Evolutionary conservation across 2,329 filamentous ascomycete species (phyloP), one percentile per base, ranked within the genome.

Genomic region (Stagonosporopsis tanaceti): DNA sequence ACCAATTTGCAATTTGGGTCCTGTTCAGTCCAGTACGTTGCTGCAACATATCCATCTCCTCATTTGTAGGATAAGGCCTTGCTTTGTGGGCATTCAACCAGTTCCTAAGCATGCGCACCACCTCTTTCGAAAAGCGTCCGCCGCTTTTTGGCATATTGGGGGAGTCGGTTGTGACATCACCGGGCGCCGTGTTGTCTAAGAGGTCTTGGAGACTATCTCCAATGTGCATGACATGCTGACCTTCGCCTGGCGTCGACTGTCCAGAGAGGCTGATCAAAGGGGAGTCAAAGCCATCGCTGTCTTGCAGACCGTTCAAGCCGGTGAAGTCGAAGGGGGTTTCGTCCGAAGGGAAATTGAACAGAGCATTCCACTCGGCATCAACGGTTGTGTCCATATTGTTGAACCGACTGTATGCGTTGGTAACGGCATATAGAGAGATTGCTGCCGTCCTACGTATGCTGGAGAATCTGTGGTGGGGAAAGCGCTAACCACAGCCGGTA

Each of bases 1-100:
- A 70, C 69, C 69, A 72, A 8, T 69, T 72, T 4, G 63, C 57
- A 2, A 72, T 62, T 14, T 72, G 69, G 1, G 61, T 62, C 34
- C 61, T 66, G 41, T 66, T 71, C 11, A 72, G 41, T 1, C 68
- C 69, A 24, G 68, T 71, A 0, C 63, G 58, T 4, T 56, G 53
- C 25, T 67, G 59, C 2, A 72, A 56, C 4, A 59, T 30, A 3
- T 52, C 35, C 57, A 68, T 63, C 28, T 72, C 66, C 12, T 63
- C 54, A 6, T 64, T 64, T 15, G 50, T 62, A 1, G 68, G 68
- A 25, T 71, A 71, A 6, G 68, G 68, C 41, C 67, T 58, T 6
- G 59, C 47, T 14, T 61, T 60, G 42, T 71, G 68, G 47, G 61
- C 50, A 25, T 47, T 60, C 1, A 71, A 61, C 69, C 69, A 72